Evolutionary conservation across 805 yeast genomes (phyloP).

Genomic region (Yarrowia hollandica): DNA sequence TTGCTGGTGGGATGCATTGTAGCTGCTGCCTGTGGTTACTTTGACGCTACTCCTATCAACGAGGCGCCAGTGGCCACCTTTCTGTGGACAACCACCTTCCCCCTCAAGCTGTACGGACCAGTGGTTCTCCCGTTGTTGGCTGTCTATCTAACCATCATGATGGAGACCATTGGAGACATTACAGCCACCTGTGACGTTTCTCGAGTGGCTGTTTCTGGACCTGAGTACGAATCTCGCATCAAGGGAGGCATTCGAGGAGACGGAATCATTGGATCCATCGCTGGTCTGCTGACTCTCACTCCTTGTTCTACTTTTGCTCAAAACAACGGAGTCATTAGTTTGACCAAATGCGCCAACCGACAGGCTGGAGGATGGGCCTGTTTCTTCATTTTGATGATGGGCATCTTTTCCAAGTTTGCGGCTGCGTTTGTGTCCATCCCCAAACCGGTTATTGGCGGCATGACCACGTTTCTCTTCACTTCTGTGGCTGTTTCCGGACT

Average conservation of each 20-base stretch:
- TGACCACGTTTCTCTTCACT: slow-evolving; percentile 75
- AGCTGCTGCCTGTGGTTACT: slow-evolving; percentile 88
- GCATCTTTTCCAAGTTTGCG: slow-evolving; percentile 81
- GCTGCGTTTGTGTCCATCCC: slow-evolving; percentile 88
- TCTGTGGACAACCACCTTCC: slow-evolving; percentile 85
- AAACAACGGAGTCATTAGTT: slow-evolving; percentile 90
- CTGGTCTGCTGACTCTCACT: slow-evolving; percentile 79
- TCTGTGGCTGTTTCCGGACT: slow-evolving; percentile 77
- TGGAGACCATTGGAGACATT: slow-evolving; percentile 94
- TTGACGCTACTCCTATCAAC: slow-evolving; percentile 55
- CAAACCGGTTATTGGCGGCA: slow-evolving; percentile 78
- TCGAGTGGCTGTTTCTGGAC: slow-evolving; percentile 79
- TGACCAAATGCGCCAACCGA: slow-evolving; percentile 89
- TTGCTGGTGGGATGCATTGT: slow-evolving; percentile 85
- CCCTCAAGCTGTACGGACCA: slow-evolving; percentile 75
- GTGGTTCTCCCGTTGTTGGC: slow-evolving; percentile 83
- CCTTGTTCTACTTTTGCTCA: slow-evolving; percentile 93
- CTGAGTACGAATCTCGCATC: slow-evolving; percentile 73
- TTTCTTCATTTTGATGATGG: slow-evolving; percentile 80
- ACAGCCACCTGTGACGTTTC: slow-evolving; percentile 94
- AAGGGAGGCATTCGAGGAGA: slow-evolving; percentile 94
- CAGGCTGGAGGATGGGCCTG: slow-evolving; percentile 78
- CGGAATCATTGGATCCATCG: slow-evolving; percentile 74
- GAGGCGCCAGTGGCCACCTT: slow-evolving; percentile 81
- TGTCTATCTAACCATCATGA: slow-evolving; percentile 75